Base-by-base conservation (phyloP, 1,284 basidiomycete species). In the Mycena citricolor region DNA sequence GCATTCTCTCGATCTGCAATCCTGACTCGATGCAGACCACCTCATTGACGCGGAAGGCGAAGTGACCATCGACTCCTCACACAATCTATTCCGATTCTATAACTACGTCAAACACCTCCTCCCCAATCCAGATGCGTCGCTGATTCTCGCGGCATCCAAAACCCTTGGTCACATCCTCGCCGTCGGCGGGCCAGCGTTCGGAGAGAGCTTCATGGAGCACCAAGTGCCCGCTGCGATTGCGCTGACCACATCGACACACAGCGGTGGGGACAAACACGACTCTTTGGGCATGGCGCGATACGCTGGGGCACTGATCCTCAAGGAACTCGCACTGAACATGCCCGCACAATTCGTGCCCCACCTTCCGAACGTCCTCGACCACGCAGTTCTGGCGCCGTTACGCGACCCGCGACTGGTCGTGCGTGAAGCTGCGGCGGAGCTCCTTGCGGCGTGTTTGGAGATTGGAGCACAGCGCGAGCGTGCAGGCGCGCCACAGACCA, bases 321-420 rank as follows among this genome's bases (percentile, higher is more conserved):
- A 87, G 61, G 85, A 88, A 58, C 70, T 90, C 42, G 86, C 88
- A 5, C 70, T 75, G n/a, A 80, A 85, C 51, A 83, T 79, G 42
- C 80, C 84, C 0, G 72, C 69, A 16, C 77, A 86, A 53, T 86
- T 88, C 59, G 74, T 84, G 54, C 73, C 79, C 6, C 80, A 84
- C 57, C 79, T 90, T 8, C 29, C 39, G 8, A 71, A 73, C 22
- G 73, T 81, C 29, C 77, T 89, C 11, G 77, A 90, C 26, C 81
- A 83, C 55, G 83, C 85, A 62, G 82, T 90, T 39, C 81, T 90
- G 60, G 77, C 80, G 5, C 86, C 87, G 0, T 61, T 90, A 22
- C 66, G 86, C 10, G 87, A 90, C 60, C 67, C 79, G 5, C 69
- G 83, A 41, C 74, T 82, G 36, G 73, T 84, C 54, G 79, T 90